Percentiles rank a stretch among this genome's conserved stretches.
Evolutionary conservation across 768 basidiomycete species (phyloP).

Genomic region (Rhodotorula graminis): DNA sequence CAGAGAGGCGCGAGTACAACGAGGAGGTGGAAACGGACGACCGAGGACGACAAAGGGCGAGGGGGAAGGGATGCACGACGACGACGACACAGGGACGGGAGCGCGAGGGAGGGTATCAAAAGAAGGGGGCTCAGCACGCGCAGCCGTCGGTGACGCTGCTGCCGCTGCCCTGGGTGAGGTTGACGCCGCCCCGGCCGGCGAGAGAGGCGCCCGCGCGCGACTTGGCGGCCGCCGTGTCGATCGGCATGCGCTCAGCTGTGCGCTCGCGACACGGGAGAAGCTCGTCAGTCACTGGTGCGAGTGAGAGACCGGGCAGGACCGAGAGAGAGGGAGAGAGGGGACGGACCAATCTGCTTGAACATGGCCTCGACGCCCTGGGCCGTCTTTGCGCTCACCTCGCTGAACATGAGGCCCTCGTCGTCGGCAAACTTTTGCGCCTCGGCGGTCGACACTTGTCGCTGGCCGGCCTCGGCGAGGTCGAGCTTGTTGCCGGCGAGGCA

Average conservation of each 20-base stretch:
- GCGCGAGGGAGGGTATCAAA: no score
- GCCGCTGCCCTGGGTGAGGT: conserved; percentile 11
- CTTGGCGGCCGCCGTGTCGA: conserved; percentile 20
- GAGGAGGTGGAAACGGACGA: no score
- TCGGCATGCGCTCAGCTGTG: conserved; percentile 29
- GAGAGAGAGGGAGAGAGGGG: no score
- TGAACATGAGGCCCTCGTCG: conserved; percentile 88
- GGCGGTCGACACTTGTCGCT: conserved; percentile 50
- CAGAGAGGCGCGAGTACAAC: no score
- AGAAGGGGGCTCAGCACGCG: conserved; percentile 18
- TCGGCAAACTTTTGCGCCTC: conserved; percentile 89
- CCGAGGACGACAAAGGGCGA: no score
- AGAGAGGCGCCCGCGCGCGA: conserved; percentile 1
- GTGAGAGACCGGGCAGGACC: no score
- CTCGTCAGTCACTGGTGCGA: neutral
- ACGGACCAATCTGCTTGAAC: conserved; percentile 67
- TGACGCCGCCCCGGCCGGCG: conserved; percentile 27
- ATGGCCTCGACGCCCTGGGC: conserved; percentile 81
- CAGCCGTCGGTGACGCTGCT: conserved; percentile 12
- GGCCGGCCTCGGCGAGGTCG: conserved; percentile 57
- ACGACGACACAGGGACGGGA: no score
- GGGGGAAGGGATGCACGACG: no score
- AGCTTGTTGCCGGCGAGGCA: conserved; percentile 94
- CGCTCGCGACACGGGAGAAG: neutral
- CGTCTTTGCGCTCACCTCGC: conserved; percentile 82